These are phyloP conservation scores for Neurospora sublineolata DNA, from an alignment of 495 filamentous ascomycete genomes.

Conservation along the genomic window DNA sequence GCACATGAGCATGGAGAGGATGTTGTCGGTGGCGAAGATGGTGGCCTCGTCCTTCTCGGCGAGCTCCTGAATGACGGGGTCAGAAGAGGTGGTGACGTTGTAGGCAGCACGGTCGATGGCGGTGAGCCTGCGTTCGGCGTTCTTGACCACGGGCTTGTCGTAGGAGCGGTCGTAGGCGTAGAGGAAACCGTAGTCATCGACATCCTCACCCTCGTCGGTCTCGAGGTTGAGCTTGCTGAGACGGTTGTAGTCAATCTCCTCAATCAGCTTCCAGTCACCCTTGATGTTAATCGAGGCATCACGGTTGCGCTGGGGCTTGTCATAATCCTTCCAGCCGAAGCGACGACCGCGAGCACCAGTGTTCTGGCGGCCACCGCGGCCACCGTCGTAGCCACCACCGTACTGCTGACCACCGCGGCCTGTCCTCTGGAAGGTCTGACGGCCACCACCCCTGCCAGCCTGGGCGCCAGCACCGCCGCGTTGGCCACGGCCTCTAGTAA, in stretches of 20 bases:
- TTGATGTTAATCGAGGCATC: conserved; percentile 91
- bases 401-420: conserved; percentile 35
- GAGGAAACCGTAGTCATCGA: conserved; percentile 91
- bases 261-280: conserved; percentile 86
- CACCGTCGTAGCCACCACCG: conserved; percentile 41
- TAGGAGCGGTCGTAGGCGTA: conserved; percentile 93
- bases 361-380: conserved; percentile 45
- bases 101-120: conserved; percentile 88
- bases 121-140: conserved; percentile 71
- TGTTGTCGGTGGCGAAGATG: conserved; percentile 92
- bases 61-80: conserved; percentile 93
- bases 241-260: conserved; percentile 97
- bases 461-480: conserved; percentile 62
- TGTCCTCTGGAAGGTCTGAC: conserved; percentile 36
- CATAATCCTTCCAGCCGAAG: conserved; percentile 97
- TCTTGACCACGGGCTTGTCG: conserved; percentile 86
- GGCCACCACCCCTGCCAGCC: conserved; percentile 45
- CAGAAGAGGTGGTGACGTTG: conserved; percentile 91
- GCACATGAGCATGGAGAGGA: conserved; percentile 99
- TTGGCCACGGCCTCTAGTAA: conserved; percentile 72
- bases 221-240: conserved; percentile 92
- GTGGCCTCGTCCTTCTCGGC: conserved; percentile 94
- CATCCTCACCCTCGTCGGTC: conserved; percentile 83
- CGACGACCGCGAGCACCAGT: conserved; percentile 53
- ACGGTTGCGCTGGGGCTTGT: conserved; percentile 93